A percentile compares a stretch with the other conserved stretches of the same genome.
phyloP scores from a whole-genome alignment of 768 basidiomycete genomes.

The Termitomyces heimii region DNA sequence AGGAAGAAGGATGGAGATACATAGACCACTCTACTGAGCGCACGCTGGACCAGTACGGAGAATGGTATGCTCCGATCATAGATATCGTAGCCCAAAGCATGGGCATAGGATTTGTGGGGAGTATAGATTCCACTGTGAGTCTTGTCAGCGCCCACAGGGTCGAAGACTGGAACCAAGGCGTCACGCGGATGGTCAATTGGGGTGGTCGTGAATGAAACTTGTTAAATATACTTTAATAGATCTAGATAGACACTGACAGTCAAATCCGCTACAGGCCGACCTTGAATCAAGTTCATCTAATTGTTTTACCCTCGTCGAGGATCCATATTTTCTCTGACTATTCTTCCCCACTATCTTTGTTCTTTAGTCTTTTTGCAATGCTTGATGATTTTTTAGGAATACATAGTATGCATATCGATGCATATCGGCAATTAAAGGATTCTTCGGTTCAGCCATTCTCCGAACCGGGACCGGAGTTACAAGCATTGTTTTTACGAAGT shows the following conservation, averaged over 20 bases:
- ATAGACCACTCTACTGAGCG: constrained; percentile 31
- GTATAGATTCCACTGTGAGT: constrained; percentile 49
- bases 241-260: background rate
- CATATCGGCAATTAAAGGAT: background rate
- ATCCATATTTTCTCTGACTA: background rate
- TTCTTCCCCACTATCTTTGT: background rate
- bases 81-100: constrained; percentile 53
- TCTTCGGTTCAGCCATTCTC: background rate
- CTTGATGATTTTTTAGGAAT: background rate
- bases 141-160: constrained; percentile 46
- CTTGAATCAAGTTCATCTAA: background rate
- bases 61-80: constrained; percentile 45
- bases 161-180: constrained; percentile 50
- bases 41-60: constrained; percentile 29
- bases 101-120: constrained; percentile 54
- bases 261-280: background rate
- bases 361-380: background rate
- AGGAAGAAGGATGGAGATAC: constrained; percentile 35
- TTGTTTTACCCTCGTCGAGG: background rate
- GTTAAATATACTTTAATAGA: background rate
- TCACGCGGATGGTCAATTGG: constrained; percentile 24
- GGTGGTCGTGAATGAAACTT: constrained; percentile 10
- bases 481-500: background rate
- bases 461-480: background rate
- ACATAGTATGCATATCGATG: background rate